A percentile compares a stretch with the other conserved stretches of the same genome.
phyloP scores from a whole-genome alignment of 2,329 filamentous ascomycete species.

The Ophiostoma montium region DNA sequence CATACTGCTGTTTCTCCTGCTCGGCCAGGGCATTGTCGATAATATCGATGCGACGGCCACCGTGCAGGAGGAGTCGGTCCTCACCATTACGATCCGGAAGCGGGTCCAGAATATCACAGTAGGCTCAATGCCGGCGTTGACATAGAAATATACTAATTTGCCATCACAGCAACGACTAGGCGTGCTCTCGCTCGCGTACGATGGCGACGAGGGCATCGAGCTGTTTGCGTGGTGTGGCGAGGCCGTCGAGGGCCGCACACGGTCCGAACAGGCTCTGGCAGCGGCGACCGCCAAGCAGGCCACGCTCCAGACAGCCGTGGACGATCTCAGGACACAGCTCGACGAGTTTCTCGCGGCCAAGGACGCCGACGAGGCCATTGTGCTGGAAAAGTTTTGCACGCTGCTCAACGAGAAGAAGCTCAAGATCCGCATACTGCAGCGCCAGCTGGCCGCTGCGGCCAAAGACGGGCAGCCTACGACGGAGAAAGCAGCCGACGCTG shows the following conservation, averaged over 20 bases:
- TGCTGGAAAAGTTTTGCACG: constrained; percentile 55
- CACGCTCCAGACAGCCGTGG: constrained; percentile 40
- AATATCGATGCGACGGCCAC: constrained; percentile 47
- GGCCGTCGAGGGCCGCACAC: constrained; percentile 34
- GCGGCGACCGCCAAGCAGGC: constrained; percentile 26
- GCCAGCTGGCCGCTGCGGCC: constrained; percentile 30
- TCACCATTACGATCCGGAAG: constrained; percentile 52
- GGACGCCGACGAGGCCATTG: constrained; percentile 47
- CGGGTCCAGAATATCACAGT: constrained; percentile 51
- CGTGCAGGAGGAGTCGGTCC: constrained; percentile 34
- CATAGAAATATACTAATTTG: constrained; percentile 20
- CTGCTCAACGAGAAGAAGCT: constrained; percentile 68
- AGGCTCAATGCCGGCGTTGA: constrained; percentile 1
- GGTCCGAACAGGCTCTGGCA: constrained; percentile 29
- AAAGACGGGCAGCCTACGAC: not conserved
- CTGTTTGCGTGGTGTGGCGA: constrained; percentile 57
- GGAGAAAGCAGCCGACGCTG: too few species aligned
- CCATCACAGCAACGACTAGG: constrained; percentile 48
- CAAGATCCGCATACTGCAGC: constrained; percentile 62
- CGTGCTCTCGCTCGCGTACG: constrained; percentile 40
- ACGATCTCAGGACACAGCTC: constrained; percentile 46
- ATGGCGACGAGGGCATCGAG: constrained; percentile 44
- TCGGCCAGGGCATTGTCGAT: constrained; percentile 31
- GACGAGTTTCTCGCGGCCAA: constrained; percentile 54
- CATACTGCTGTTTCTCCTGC: constrained; percentile 43